These are phyloP conservation scores for carrot (Daucus carota) DNA, from an alignment of 129 eudicot genomes.

Conservation along the genomic window DNA sequence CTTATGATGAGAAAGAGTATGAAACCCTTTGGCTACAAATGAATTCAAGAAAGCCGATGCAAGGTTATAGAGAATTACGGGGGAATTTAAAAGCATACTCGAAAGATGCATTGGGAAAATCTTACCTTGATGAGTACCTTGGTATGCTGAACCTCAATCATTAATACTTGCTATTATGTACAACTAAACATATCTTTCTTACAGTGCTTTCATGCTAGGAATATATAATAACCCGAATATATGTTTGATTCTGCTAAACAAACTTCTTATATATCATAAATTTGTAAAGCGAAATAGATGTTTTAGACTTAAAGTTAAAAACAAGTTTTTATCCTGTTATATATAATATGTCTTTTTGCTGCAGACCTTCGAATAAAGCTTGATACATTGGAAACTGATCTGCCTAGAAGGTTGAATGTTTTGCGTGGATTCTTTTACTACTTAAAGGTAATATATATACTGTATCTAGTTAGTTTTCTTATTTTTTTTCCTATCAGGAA, in stretches of 20 bases:
- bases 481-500: neutral
- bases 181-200: neutral
- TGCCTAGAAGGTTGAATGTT: slow-evolving; percentile 4
- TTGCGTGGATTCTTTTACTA: slow-evolving; percentile 8
- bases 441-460: neutral
- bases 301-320: too few relatives aligned
- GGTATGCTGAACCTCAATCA: neutral
- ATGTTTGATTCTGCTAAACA: neutral
- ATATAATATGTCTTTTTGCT: too few relatives aligned
- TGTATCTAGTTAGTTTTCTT: neutral
- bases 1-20: neutral
- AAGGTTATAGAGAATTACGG: slow-evolving; percentile 6
- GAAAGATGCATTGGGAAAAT: neutral
- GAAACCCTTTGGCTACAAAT: neutral
- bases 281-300: neutral
- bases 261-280: neutral
- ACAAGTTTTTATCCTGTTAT: too few relatives aligned
- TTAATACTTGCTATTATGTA: neutral
- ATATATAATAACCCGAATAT: neutral
- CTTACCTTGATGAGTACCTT: slow-evolving; percentile 11
- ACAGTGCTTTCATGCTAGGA: neutral
- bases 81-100: neutral
- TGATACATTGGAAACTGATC: neutral
- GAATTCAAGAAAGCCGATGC: neutral
- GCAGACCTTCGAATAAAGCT: slow-evolving; percentile 2